These are phyloP conservation scores for Pythium utonaiense DNA, from an alignment of 352 stramenopile species.

Conservation along the genomic window DNA sequence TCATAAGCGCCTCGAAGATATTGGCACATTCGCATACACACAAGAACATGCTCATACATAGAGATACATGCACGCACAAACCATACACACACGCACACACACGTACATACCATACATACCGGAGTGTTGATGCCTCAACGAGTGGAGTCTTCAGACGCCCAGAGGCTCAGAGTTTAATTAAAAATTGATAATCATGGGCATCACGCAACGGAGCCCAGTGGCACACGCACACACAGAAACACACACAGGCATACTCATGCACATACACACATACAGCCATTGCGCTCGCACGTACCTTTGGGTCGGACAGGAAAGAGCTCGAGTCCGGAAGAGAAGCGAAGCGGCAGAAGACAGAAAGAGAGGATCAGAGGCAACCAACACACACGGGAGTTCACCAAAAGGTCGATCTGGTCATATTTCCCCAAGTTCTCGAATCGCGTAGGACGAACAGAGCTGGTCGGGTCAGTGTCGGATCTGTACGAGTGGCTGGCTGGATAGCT, in stretches of 20 bases:
- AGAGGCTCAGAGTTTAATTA: slow-evolving; percentile 25
- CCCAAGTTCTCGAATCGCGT: not conserved
- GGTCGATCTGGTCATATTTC: slow-evolving; percentile 22
- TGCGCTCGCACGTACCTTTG: not conserved
- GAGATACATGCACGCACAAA: not conserved
- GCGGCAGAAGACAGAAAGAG: not conserved
- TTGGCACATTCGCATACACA: no score
- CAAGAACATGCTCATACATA: no score
- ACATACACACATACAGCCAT: slow-evolving; percentile 12
- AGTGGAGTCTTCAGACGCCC: slow-evolving; percentile 14
- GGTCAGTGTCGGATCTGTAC: not conserved
- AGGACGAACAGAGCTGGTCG: not conserved
- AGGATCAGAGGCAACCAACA: not conserved
- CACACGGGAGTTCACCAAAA: slow-evolving; percentile 3
- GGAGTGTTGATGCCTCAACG: slow-evolving; percentile 4
- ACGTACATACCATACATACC: not conserved
- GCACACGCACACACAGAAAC: not conserved
- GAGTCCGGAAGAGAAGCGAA: not conserved
- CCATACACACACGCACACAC: slow-evolving; percentile 9
- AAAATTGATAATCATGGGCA: slow-evolving; percentile 25
- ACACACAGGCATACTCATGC: slow-evolving; percentile 8
- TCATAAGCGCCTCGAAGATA: slow-evolving; percentile 9
- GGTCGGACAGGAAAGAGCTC: not conserved
- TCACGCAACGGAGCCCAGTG: slow-evolving; percentile 4
- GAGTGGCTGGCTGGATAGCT: slow-evolving; percentile 15